Evolutionary conservation across 257 asterid genomes (phyloP).

Genomic region (Voacanga thouarsii): DNA sequence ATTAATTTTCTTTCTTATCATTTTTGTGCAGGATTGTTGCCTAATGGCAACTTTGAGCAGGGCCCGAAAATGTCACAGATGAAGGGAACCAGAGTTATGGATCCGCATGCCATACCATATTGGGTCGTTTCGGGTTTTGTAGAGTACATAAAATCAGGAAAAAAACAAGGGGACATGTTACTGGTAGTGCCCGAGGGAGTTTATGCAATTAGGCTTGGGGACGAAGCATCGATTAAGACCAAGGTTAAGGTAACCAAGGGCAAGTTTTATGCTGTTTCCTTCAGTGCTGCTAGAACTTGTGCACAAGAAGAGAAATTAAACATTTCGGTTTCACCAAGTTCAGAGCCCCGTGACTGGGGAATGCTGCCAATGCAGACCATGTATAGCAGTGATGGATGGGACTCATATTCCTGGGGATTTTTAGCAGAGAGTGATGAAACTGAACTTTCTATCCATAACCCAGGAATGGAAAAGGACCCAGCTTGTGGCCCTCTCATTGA

Average conservation of each 20-base stretch:
- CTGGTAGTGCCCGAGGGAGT: conserved; percentile 78
- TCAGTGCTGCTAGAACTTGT: conserved; percentile 71
- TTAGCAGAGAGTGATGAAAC: conserved; percentile 40
- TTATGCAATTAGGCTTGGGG: conserved; percentile 76
- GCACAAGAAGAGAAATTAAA: conserved; percentile 69
- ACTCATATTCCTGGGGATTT: conserved; percentile 71
- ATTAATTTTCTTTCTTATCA: background rate
- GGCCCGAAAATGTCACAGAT: conserved; percentile 65
- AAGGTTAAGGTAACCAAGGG: conserved; percentile 37
- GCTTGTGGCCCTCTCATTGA: conserved; percentile 85
- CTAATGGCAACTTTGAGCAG: conserved; percentile 71
- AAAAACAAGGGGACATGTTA: conserved; percentile 79
- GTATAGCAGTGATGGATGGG: conserved; percentile 82
- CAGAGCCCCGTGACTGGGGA: conserved; percentile 48
- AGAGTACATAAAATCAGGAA: conserved; percentile 79
- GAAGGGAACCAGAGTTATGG: conserved; percentile 59
- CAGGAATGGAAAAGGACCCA: conserved; percentile 54
- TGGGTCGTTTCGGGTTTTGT: conserved; percentile 76
- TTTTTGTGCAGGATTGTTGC: conserved; percentile 51
- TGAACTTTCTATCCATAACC: conserved; percentile 55
- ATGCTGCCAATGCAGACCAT: conserved; percentile 72
- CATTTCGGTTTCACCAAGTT: conserved; percentile 44
- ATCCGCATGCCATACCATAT: conserved; percentile 51
- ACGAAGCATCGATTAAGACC: conserved; percentile 69
- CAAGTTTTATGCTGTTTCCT: conserved; percentile 53